Conservation (phyloP, 495 filamentous ascomycete species). For the Xylaria grammica region DNA sequence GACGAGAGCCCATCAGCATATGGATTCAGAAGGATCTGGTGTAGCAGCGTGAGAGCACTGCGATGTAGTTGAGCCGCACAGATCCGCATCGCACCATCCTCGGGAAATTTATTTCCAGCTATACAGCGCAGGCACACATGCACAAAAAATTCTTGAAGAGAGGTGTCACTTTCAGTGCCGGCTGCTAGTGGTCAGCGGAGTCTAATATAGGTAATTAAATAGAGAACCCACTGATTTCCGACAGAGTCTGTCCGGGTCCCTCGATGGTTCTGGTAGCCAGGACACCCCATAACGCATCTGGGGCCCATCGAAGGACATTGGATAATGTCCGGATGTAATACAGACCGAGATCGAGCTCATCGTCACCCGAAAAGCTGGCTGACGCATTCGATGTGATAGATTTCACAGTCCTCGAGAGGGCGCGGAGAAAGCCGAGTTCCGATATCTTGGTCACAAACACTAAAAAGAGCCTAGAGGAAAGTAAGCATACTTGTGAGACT, state of each 20-base stretch:
- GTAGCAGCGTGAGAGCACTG: constrained; percentile 71
- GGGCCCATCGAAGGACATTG: constrained; percentile 69
- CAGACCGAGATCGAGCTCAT: constrained; percentile 75
- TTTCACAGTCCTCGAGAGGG: constrained; percentile 41
- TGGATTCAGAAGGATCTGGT: constrained; percentile 75
- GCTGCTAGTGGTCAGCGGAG: constrained; percentile 32
- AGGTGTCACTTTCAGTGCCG: constrained; percentile 56
- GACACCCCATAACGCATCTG: constrained; percentile 64
- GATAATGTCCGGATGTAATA: constrained; percentile 80
- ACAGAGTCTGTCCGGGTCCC: constrained; percentile 39
- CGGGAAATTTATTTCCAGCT: constrained; percentile 48
- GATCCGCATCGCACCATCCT: constrained; percentile 39
- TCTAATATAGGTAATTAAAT: background rate
- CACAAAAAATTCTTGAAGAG: constrained; percentile 66
- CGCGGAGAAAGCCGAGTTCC: constrained; percentile 57
- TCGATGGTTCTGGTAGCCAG: constrained; percentile 57
- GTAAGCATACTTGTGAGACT: constrained; percentile 20
- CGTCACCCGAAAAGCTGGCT: constrained; percentile 47
- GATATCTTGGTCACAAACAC: constrained; percentile 63
- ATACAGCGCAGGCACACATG: constrained; percentile 63
- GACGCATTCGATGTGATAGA: constrained; percentile 29
- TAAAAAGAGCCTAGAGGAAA: constrained; percentile 53
- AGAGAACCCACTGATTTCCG: constrained; percentile 50
- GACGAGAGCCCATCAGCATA: constrained; percentile 67
- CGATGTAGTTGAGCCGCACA: constrained; percentile 67